Evolutionary conservation across 2,329 filamentous ascomycete genomes (phyloP).

Genomic region (Aurifilum marmelostoma): DNA sequence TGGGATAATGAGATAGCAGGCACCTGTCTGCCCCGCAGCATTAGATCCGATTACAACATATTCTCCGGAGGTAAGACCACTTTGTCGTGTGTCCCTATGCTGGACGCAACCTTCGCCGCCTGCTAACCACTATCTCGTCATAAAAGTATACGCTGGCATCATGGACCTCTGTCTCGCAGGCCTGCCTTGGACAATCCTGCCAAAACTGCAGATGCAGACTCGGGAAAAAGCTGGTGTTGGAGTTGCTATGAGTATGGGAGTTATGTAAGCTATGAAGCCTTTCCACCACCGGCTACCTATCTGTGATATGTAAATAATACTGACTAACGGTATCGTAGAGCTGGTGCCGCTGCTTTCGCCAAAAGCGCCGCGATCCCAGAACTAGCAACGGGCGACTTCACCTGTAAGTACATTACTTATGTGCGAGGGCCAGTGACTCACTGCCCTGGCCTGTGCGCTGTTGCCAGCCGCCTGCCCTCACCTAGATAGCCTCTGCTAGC

Average conservation of each 20-base stretch:
- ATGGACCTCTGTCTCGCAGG: slow-evolving; percentile 27
- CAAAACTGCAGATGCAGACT: slow-evolving; percentile 22
- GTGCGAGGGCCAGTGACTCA: too few relatives aligned
- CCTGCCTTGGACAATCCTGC: slow-evolving; percentile 27
- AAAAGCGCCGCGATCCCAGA: slow-evolving; percentile 2
- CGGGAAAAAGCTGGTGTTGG: slow-evolving; percentile 26
- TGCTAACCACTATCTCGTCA: neutral
- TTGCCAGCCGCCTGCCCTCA: too few relatives aligned
- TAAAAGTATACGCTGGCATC: slow-evolving; percentile 22
- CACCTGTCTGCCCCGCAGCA: slow-evolving; percentile 32
- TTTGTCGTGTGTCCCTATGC: neutral
- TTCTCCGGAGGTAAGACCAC: slow-evolving; percentile 31
- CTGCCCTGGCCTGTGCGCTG: too few relatives aligned
- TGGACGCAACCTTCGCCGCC: neutral
- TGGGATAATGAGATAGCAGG: slow-evolving; percentile 34
- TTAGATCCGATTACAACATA: slow-evolving; percentile 33
- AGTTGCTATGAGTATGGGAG: slow-evolving; percentile 29
- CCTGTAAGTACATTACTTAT: too few relatives aligned
- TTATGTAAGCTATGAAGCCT: slow-evolving; percentile 46
- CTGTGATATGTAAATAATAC: neutral
- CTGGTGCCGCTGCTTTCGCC: neutral
- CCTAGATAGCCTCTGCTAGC: too few relatives aligned
- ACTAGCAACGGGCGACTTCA: neutral
- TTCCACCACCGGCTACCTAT: slow-evolving; percentile 33
- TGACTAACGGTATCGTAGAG: neutral